Evolutionary conservation across 2,329 filamentous ascomycete genomes (phyloP).

Genomic region (Trichoderma arundinaceum): DNA sequence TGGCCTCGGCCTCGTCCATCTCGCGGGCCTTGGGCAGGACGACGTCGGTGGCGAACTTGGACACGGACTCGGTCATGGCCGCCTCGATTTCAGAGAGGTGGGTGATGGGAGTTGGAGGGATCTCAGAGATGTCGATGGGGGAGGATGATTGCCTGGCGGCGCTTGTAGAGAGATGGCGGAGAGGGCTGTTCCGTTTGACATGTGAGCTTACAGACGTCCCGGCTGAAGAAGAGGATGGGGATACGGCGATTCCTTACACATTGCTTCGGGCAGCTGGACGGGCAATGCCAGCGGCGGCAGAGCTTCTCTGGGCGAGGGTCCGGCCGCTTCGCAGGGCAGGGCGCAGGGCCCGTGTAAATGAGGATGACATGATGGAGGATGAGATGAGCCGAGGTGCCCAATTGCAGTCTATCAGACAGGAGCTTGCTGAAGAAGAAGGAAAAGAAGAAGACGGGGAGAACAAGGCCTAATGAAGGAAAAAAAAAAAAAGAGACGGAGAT

Average conservation of each 20-base stretch:
- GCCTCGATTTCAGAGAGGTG: constrained; percentile 89
- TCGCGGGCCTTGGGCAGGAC: constrained; percentile 91
- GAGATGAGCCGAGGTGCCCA: background rate
- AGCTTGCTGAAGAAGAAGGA: no score
- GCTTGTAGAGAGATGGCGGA: constrained; percentile 66
- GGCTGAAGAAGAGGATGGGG: background rate
- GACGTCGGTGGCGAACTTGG: constrained; percentile 87
- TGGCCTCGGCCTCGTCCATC: constrained; percentile 95
- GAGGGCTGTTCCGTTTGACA: constrained; percentile 38
- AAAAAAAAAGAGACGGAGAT: background rate
- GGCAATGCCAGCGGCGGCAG: constrained; percentile 36
- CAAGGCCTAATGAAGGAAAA: background rate
- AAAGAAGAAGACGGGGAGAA: background rate
- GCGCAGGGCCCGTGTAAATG: constrained; percentile 57
- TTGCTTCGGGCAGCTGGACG: constrained; percentile 36
- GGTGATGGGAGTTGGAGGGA: constrained; percentile 89
- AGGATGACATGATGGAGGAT: constrained; percentile 47
- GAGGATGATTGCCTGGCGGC: constrained; percentile 54
- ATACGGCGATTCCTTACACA: constrained; percentile 38
- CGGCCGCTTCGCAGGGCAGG: constrained; percentile 57
- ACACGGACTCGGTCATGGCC: constrained; percentile 87
- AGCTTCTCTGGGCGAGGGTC: constrained; percentile 42
- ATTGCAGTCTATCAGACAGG: no score
- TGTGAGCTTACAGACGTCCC: background rate
- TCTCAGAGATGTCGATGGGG: constrained; percentile 68